These are phyloP conservation scores for Mycena haematopus DNA, from an alignment of 768 basidiomycete genomes.

Conservation along the genomic window DNA sequence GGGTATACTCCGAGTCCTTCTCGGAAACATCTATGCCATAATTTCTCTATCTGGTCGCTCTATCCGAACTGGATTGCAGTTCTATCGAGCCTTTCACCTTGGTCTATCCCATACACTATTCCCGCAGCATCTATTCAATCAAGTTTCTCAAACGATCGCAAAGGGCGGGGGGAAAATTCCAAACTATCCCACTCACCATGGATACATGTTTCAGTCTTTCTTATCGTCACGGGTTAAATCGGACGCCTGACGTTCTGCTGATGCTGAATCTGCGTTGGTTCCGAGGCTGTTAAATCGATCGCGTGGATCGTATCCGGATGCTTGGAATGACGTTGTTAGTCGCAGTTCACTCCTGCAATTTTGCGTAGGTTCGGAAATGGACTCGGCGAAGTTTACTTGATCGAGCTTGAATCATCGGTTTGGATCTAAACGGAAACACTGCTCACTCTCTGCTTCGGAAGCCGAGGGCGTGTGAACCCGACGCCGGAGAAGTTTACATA, in stretches of 20 bases:
- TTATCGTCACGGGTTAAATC: constrained; percentile 25
- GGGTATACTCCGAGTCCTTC: not conserved
- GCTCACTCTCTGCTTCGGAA: constrained; percentile 24
- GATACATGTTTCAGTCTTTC: constrained; percentile 10
- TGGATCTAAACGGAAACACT: constrained; percentile 28
- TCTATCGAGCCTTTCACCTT: not conserved
- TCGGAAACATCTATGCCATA: constrained; percentile 7
- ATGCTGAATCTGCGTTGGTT: constrained; percentile 19
- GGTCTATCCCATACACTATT: no score
- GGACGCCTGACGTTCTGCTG: constrained; percentile 18
- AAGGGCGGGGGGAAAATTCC: not conserved
- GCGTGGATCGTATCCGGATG: constrained; percentile 26
- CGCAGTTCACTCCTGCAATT: constrained; percentile 15
- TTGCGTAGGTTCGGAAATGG: constrained; percentile 21
- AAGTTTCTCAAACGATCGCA: not conserved
- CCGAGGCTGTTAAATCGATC: constrained; percentile 20
- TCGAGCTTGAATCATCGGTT: constrained; percentile 25
- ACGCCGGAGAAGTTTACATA: constrained; percentile 30
- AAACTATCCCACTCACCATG: not conserved
- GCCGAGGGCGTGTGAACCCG: constrained; percentile 29
- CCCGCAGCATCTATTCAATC: not conserved
- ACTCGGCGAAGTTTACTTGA: constrained; percentile 25
- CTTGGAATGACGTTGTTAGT: constrained; percentile 19
- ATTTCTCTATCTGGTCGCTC: not conserved
- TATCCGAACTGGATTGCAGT: not conserved